A percentile compares a stretch with the other conserved stretches of the same genome.
phyloP scores from a whole-genome alignment of 2,329 filamentous ascomycete genomes.

The Pseudohalonectria lignicola region DNA sequence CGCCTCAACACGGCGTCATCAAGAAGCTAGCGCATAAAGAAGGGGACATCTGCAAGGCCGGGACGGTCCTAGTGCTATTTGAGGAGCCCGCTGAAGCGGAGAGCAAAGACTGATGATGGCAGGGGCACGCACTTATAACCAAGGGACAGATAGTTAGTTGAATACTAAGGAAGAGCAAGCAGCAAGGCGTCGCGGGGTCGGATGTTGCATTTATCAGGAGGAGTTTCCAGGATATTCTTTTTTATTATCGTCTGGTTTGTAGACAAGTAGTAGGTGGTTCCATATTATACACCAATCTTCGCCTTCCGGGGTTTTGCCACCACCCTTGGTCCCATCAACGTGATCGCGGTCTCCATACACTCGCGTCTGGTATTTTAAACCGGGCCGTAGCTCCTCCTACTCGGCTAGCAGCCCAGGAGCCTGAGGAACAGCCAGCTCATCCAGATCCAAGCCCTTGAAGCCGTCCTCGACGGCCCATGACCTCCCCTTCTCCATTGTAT shows the following conservation, averaged over 20 bases:
- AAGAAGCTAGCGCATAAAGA: conserved; percentile 64
- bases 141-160: no score
- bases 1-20: conserved; percentile 60
- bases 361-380: no score
- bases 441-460: conserved; percentile 59
- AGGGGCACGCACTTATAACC: no score
- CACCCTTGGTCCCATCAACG: no score
- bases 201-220: no score
- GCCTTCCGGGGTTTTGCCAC: no score
- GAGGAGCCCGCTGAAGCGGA: conserved; percentile 31
- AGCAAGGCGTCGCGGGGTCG: no score
- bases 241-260: background rate
- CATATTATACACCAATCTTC: no score
- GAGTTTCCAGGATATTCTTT: background rate
- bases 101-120: background rate
- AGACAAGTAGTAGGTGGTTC: background rate
- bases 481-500: conserved; percentile 41
- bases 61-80: conserved; percentile 64
- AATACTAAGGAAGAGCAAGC: no score
- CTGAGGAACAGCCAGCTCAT: conserved; percentile 9
- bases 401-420: background rate
- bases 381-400: no score
- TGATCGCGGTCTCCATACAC: no score
- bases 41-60: conserved; percentile 71
- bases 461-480: conserved; percentile 84